Evolutionary conservation across 73 alveolate species (phyloP), one percentile per base, ranked within the genome.

Genomic region (Paramecium pentaurelia): DNA sequence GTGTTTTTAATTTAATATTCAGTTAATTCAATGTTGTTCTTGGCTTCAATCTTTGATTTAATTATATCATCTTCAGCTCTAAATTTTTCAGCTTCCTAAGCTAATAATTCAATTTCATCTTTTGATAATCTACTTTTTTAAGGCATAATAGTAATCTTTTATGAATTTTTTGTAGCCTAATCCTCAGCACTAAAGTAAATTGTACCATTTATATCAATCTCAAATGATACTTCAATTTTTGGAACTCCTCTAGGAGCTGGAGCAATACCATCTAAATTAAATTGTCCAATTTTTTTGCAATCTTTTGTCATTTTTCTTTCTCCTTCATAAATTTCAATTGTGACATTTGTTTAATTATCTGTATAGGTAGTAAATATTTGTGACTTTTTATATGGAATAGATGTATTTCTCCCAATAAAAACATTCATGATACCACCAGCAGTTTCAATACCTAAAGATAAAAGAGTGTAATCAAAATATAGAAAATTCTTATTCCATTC

Each of bases 391-490:
- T 99, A 97, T 27, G 99, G 99, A 94, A 97, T 97, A 70, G 99
- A 95, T 27, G 99, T 93, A 94, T 98, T 98, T 75, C 99, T 93
- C 58, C 97, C 97, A 70, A 98, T 94, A 70, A 98, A 96, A 60
- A 95, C 99, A 94, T 99, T 98, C 99, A 98, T 98, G 89, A 98
- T 98, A 60, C 99, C 99, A 7, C 99, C 99, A 58, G 99, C 99
- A 18, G 99, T 97, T 95, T 98, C 99, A 71, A 98, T 92, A 60
- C 99, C 99, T 88, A 97, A 86, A 37, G 99, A 95, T 68, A 98
- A 95, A 14, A 99, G 99, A 77, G 99, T 97, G 37, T 96, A 96
- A 75, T 97, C 98, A 86, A 96, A 95, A 6, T 94, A 86, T 64
- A 94, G 92, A 77, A 97, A 92, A 93, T 96, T 97, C 44, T 96